Conservation (phyloP, 305 asterid species). For the Solanum hybrid region DNA sequence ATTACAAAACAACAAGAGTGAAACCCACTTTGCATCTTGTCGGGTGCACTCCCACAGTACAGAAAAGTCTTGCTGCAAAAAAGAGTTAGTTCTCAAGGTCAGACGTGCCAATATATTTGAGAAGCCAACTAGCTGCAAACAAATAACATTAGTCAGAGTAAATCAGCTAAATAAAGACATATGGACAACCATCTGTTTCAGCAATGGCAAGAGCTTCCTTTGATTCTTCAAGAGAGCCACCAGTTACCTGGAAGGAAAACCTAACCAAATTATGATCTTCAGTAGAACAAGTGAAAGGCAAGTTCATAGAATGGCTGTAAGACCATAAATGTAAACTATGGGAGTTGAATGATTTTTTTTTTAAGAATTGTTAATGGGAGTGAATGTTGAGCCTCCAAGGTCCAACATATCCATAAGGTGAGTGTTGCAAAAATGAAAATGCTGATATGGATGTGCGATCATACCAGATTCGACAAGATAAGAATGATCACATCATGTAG, state of each 20-base stretch:
- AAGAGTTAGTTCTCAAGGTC: slow-evolving; percentile 4
- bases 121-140: neutral
- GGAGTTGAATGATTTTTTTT: neutral
- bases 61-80: slow-evolving; percentile 74
- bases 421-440: neutral
- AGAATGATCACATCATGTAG: neutral
- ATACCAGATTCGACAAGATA: neutral
- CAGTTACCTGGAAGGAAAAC: slow-evolving; percentile 57
- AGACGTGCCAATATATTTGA: slow-evolving; percentile 11
- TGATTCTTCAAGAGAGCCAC: slow-evolving; percentile 91
- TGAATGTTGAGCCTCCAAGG: neutral
- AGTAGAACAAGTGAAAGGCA: neutral
- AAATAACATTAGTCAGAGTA: neutral
- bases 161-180: slow-evolving; percentile 1
- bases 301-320: neutral
- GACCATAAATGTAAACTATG: neutral
- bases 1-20: slow-evolving; percentile 2
- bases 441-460: neutral
- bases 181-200: slow-evolving; percentile 73
- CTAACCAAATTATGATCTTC: neutral
- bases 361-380: neutral
- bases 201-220: slow-evolving; percentile 92
- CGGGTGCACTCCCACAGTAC: slow-evolving; percentile 99
- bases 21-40: slow-evolving; percentile 84
- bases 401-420: neutral